Percentiles rank a stretch among this genome's conserved stretches.
Evolutionary conservation across 139 green algal genomes (phyloP).

Genomic region (Spirogloea muscicola): DNA sequence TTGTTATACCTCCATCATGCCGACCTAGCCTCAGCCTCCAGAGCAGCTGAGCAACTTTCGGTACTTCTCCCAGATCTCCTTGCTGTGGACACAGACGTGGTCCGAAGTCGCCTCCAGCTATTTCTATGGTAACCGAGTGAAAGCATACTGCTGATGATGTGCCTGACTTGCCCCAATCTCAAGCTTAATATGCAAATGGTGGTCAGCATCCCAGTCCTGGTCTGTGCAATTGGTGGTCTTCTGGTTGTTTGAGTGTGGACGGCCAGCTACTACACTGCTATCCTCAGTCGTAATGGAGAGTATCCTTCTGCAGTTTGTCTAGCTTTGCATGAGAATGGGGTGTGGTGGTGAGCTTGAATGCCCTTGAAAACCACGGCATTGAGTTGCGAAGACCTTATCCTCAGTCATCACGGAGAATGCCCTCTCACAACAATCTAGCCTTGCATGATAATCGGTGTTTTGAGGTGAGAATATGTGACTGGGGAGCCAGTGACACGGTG

Average conservation of each 20-base stretch:
- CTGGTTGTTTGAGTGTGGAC: neutral
- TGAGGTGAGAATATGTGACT: too few relatives aligned
- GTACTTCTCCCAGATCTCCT: conserved; percentile 17
- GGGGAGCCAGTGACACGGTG: too few relatives aligned
- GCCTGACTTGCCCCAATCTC: neutral
- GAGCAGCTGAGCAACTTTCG: conserved; percentile 17
- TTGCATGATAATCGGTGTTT: too few relatives aligned
- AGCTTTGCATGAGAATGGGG: too few relatives aligned
- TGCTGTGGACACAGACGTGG: conserved; percentile 10
- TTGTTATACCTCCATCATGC: conserved; percentile 30
- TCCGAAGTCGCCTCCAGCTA: conserved; percentile 10
- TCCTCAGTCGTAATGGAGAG: neutral
- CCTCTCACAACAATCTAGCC: too few relatives aligned
- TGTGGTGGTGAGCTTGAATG: too few relatives aligned
- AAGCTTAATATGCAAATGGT: too few relatives aligned
- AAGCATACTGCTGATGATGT: too few relatives aligned
- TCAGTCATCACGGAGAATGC: too few relatives aligned
- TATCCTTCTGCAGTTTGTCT: neutral
- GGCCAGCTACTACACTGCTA: neutral
- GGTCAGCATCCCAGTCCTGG: neutral
- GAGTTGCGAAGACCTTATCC: too few relatives aligned
- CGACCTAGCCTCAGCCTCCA: conserved; percentile 1
- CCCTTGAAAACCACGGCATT: too few relatives aligned
- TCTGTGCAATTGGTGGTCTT: neutral
- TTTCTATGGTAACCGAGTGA: too few relatives aligned